Evolutionary conservation across 495 filamentous ascomycete species (phyloP).

Genomic region (Sphaerosporella brunnea): DNA sequence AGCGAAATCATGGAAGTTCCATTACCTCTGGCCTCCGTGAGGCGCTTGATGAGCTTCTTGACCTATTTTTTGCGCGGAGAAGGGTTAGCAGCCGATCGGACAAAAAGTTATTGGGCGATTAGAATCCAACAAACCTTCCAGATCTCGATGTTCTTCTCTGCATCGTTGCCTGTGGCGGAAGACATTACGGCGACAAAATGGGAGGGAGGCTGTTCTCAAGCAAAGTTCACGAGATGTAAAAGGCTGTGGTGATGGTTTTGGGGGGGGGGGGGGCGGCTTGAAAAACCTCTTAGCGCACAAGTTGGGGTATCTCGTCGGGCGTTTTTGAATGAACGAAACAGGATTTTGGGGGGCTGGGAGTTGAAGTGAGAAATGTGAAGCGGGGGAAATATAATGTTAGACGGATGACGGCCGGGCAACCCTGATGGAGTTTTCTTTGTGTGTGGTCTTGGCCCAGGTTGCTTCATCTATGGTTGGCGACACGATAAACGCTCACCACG

Average conservation of each 20-base stretch:
- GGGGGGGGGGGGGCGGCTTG: neutral
- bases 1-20: constrained; percentile 97
- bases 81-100: no score
- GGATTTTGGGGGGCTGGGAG: constrained; percentile 13
- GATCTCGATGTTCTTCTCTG: constrained; percentile 89
- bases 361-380: constrained; percentile 9
- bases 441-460: constrained; percentile 16
- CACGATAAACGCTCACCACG: no score
- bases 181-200: constrained; percentile 54
- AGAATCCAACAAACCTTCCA: constrained; percentile 35
- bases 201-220: no score
- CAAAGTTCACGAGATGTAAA: no score
- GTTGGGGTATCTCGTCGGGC: constrained; percentile 4
- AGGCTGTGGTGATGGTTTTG: neutral
- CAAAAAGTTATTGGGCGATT: no score
- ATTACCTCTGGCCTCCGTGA: constrained; percentile 83
- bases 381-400: constrained; percentile 9
- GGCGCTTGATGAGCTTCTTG: constrained; percentile 93
- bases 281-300: neutral
- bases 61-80: constrained; percentile 53
- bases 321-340: constrained; percentile 3
- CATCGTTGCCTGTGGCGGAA: constrained; percentile 72
- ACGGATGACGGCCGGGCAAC: no score
- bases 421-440: constrained; percentile 12
- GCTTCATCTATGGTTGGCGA: no score